These are phyloP conservation scores for Torulaspora pretoriensis DNA, from an alignment of 1,139 yeast species.

Conservation along the genomic window DNA sequence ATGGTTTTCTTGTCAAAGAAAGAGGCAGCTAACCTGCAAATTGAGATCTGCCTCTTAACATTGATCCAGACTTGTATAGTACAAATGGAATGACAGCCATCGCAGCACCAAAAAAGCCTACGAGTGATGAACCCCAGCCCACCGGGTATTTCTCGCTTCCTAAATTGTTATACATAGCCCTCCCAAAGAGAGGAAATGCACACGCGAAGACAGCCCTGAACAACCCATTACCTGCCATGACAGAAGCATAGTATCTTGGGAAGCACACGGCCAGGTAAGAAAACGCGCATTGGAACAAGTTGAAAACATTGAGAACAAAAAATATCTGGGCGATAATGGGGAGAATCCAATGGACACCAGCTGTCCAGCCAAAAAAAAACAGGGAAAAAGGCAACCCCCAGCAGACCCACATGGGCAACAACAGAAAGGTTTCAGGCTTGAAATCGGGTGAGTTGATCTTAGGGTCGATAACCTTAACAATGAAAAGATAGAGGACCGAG, in stretches of 20 bases:
- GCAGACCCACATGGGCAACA: slow-evolving; percentile 45
- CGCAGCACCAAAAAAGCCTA: slow-evolving; percentile 43
- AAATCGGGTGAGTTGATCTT: slow-evolving; percentile 34
- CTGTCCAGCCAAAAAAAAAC: slow-evolving; percentile 50
- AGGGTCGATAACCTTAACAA: slow-evolving; percentile 13
- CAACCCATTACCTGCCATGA: slow-evolving; percentile 54
- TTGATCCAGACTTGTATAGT: slow-evolving; percentile 48
- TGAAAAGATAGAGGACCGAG: slow-evolving; percentile 12
- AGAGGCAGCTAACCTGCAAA: slow-evolving; percentile 33
- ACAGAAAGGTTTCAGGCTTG: slow-evolving; percentile 43
- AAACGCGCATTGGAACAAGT: slow-evolving; percentile 40
- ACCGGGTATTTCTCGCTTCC: slow-evolving; percentile 48
- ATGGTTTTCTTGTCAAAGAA: too few species aligned
- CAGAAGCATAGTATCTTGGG: slow-evolving; percentile 50
- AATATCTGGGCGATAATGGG: slow-evolving; percentile 43
- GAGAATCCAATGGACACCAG: slow-evolving; percentile 43
- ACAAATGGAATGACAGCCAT: slow-evolving; percentile 48
- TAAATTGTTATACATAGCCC: slow-evolving; percentile 46
- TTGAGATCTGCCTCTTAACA: slow-evolving; percentile 46
- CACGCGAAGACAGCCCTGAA: slow-evolving; percentile 53
- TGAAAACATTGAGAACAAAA: slow-evolving; percentile 40
- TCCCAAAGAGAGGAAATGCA: slow-evolving; percentile 59
- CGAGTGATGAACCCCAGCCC: slow-evolving; percentile 51
- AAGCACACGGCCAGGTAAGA: slow-evolving; percentile 37
- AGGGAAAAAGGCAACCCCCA: slow-evolving; percentile 44